Base-by-base conservation (phyloP, 129 eudicot genomes). In the Centrapalus pauciflorus region DNA sequence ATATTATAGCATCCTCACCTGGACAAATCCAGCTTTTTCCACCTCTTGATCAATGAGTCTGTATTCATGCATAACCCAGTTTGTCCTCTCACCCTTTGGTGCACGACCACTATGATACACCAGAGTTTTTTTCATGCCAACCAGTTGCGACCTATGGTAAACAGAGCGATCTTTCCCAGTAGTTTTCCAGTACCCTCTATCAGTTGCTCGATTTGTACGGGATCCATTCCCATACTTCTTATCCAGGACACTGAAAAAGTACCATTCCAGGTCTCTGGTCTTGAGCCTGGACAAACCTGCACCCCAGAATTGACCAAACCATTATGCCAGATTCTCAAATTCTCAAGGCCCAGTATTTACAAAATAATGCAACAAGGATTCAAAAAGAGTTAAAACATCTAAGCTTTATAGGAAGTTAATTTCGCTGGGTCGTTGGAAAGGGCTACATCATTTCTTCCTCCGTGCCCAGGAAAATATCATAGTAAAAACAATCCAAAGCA, bases 41-140 rank as follows among this genome's bases (percentile, higher is more conserved):
- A 91, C 37, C 61, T 73, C 86, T 75, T 85, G 86, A 74, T 87
- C 97, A 62, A 76, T 64, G 24, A 87, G 94, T 54, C 85, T 87
- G 81, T 91, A 91, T 33, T 91, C 97, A 70, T 91, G 97, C 97
- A 91, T 91, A 40, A 91, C 97, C 97, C 97, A 91, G 9, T 91
- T 87, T 25, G 85, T 78, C 54, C 97, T 81, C 84, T 80, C 79
- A 1, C 97, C 97, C 55, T 70, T 80, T 3, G 97, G 97, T 7
- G 97, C 97, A 41, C 97, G 86, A 8, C 96, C 97, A 50, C 35
- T 67, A 59, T 91, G 97, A 76, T 84, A 91, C 52, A 91, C 97
- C 72, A 91, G 80, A 13, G 97, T 91, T 55, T 91, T 91, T 67
- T 91, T 91, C 97, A 87, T 91, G 62, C 97, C 97, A 61, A 87